These are phyloP conservation scores for Metschnikowia orientalis DNA, from an alignment of 805 yeast genomes.

Conservation along the genomic window DNA sequence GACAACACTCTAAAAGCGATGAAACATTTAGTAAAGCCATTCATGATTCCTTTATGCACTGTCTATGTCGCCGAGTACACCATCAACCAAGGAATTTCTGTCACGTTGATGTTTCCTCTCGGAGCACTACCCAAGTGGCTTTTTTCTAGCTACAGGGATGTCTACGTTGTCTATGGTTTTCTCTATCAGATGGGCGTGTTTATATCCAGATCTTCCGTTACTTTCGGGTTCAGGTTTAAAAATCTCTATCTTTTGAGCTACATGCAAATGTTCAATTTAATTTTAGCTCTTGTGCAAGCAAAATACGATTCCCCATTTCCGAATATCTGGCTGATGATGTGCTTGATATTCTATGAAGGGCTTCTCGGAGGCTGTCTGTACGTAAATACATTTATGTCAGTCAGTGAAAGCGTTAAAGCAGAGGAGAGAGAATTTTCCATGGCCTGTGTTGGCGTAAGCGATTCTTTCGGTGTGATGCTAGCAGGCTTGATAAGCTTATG, in stretches of 20 bases:
- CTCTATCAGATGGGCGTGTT: conserved; percentile 91
- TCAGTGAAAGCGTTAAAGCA: conserved; percentile 52
- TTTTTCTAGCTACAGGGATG: conserved; percentile 69
- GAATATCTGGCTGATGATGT: conserved; percentile 56
- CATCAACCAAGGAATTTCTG: conserved; percentile 89
- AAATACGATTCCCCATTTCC: conserved; percentile 51
- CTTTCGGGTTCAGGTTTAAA: conserved; percentile 53
- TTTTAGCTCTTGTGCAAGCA: conserved; percentile 60
- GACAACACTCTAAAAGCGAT: conserved; percentile 22
- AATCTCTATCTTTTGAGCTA: conserved; percentile 58
- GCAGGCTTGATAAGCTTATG: conserved; percentile 75
- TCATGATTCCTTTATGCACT: conserved; percentile 76
- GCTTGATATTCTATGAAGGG: conserved; percentile 78
- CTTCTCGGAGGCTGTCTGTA: conserved; percentile 87
- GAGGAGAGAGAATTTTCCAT: conserved; percentile 53
- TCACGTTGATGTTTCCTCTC: conserved; percentile 77
- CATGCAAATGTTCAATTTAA: conserved; percentile 63
- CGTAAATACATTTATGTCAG: conserved; percentile 80
- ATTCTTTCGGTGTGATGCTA: conserved; percentile 75
- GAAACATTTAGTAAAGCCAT: conserved; percentile 51
- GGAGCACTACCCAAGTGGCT: conserved; percentile 55
- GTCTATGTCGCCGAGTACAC: conserved; percentile 85
- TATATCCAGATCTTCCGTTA: conserved; percentile 79
- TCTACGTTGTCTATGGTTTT: conserved; percentile 87
- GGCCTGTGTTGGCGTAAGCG: conserved; percentile 82